phyloP scores from a whole-genome alignment of 2,329 filamentous ascomycete genomes.

The Diplodia seriata region DNA sequence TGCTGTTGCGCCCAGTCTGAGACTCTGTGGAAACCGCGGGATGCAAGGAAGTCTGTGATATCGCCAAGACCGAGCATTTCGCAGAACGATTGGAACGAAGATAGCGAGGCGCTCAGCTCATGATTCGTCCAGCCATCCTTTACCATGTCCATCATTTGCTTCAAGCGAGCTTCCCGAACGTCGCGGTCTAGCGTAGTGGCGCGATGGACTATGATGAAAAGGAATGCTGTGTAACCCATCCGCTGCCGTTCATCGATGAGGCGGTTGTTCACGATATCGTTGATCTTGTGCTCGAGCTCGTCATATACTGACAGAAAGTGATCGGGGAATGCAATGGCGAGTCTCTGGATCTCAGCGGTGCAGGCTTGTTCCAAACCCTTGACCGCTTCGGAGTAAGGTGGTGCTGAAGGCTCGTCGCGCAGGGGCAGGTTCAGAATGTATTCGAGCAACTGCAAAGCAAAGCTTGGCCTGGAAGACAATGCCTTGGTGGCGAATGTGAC shows the following conservation, averaged over 20 bases:
- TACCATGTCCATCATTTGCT: constrained; percentile 82
- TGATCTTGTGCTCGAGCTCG: constrained; percentile 81
- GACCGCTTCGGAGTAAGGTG: constrained; percentile 83
- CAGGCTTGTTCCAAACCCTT: constrained; percentile 86
- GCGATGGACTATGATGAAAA: constrained; percentile 94
- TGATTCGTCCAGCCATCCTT: constrained; percentile 79
- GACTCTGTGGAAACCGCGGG: constrained; percentile 74
- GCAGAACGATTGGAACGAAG: constrained; percentile 80
- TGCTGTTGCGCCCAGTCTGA: constrained; percentile 81
- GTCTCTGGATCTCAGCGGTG: constrained; percentile 83
- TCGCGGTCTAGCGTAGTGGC: constrained; percentile 74
- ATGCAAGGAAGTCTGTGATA: constrained; percentile 79
- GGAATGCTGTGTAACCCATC: constrained; percentile 85
- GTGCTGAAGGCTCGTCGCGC: constrained; percentile 72
- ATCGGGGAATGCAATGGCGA: constrained; percentile 90
- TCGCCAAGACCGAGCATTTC: constrained; percentile 78
- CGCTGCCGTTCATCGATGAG: constrained; percentile 81
- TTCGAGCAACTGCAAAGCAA: constrained; percentile 89
- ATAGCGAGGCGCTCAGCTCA: constrained; percentile 71
- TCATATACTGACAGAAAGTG: constrained; percentile 84
- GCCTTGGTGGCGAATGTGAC: constrained; percentile 85
- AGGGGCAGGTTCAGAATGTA: constrained; percentile 87
- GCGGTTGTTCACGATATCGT: constrained; percentile 76
- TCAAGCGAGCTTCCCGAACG: constrained; percentile 74
- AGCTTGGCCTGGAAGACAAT: constrained; percentile 75